These are phyloP conservation scores for Tylopilus rubrobrunneus DNA, from an alignment of 768 basidiomycete genomes.

Conservation along the genomic window DNA sequence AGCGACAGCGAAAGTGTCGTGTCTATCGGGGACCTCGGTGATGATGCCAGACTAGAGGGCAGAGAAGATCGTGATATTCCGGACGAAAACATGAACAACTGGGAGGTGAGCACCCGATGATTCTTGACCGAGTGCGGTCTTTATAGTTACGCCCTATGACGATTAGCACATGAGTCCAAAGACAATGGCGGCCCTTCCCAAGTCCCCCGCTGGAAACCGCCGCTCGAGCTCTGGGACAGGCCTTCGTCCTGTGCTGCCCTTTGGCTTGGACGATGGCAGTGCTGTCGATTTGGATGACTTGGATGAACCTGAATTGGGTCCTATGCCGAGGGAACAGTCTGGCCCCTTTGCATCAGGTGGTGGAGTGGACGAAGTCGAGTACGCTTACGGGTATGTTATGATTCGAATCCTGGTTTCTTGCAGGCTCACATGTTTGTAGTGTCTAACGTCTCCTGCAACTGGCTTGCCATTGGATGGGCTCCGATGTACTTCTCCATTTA, in stretches of 20 bases:
- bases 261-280: slow-evolving; percentile 72
- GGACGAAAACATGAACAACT: slow-evolving; percentile 88
- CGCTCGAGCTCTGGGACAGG: slow-evolving; percentile 82
- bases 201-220: slow-evolving; percentile 80
- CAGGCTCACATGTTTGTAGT: slow-evolving; percentile 17
- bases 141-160: background rate
- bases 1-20: slow-evolving; percentile 94
- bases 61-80: slow-evolving; percentile 58
- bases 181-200: slow-evolving; percentile 89
- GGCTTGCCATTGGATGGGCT: background rate
- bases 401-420: background rate
- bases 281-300: slow-evolving; percentile 71
- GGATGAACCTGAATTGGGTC: slow-evolving; percentile 70
- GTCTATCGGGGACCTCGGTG: slow-evolving; percentile 83
- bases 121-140: background rate
- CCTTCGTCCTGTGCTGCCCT: slow-evolving; percentile 76
- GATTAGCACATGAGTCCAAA: slow-evolving; percentile 91
- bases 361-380: slow-evolving; percentile 88
- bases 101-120: slow-evolving; percentile 68
- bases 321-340: slow-evolving; percentile 69
- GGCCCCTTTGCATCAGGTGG: slow-evolving; percentile 75
- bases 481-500: background rate
- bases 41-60: slow-evolving; percentile 67
- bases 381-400: slow-evolving; percentile 71
- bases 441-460: slow-evolving; percentile 12